A percentile compares a stretch with the other conserved stretches of the same genome.
These are phyloP conservation scores for Backusella westeae DNA, from an alignment of 192 early-diverging fungal species.

Conservation along the genomic window DNA sequence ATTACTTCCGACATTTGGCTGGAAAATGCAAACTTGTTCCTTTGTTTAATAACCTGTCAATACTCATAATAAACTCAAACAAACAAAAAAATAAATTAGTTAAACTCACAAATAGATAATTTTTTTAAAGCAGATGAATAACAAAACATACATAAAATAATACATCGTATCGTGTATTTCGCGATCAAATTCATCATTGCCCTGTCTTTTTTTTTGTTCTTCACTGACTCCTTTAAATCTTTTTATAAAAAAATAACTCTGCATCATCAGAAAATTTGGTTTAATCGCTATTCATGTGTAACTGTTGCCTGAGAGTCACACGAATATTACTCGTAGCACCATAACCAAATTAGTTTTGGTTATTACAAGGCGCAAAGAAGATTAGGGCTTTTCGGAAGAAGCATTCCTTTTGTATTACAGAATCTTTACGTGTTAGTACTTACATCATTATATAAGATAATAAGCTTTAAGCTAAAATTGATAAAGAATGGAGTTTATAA, in stretches of 20 bases:
- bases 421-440: neutral
- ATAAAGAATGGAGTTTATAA: neutral
- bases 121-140: neutral
- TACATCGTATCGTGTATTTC: neutral
- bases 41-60: constrained; percentile 4
- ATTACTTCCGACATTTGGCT: neutral
- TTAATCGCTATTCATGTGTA: neutral
- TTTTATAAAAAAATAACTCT: neutral
- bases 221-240: neutral
- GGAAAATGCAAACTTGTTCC: neutral
- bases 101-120: neutral
- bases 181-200: neutral
- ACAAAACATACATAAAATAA: neutral
- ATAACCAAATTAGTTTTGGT: neutral
- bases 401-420: constrained; percentile 1
- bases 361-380: neutral
- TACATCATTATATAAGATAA: neutral
- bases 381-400: neutral
- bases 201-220: neutral
- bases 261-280: neutral
- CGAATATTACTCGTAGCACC: neutral
- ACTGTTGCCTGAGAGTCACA: neutral
- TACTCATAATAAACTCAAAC: neutral
- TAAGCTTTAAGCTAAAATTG: neutral
- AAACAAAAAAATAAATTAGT: neutral